These are phyloP conservation scores for Halophytophthora polymorphica DNA, from an alignment of 352 stramenopile species.

Conservation along the genomic window DNA sequence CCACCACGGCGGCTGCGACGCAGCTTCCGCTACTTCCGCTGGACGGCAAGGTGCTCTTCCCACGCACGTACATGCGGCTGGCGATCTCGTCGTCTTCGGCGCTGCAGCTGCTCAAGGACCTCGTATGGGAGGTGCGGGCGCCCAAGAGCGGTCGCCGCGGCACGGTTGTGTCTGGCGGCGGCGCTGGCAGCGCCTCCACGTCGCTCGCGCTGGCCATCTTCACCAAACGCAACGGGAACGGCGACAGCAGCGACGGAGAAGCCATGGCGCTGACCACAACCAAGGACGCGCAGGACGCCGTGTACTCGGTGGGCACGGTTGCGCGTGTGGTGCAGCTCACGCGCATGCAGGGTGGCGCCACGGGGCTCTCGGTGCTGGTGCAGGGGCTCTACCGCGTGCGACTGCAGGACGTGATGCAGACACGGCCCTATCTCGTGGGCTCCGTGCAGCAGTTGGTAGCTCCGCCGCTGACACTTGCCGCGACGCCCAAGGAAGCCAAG, in stretches of 20 bases:
- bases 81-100: slow-evolving; percentile 56
- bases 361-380: slow-evolving; percentile 64
- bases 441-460: slow-evolving; percentile 34
- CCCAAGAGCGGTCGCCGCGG: slow-evolving; percentile 36
- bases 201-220: slow-evolving; percentile 67
- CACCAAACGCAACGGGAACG: slow-evolving; percentile 31
- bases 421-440: slow-evolving; percentile 54
- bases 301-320: slow-evolving; percentile 61
- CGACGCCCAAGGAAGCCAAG: neutral
- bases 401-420: slow-evolving; percentile 47
- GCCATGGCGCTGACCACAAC: slow-evolving; percentile 17
- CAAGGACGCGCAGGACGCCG: slow-evolving; percentile 20
- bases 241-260: slow-evolving; percentile 7
- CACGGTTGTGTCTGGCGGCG: slow-evolving; percentile 1
- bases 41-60: slow-evolving; percentile 71
- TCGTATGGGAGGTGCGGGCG: slow-evolving; percentile 70
- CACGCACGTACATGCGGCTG: slow-evolving; percentile 69
- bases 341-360: slow-evolving; percentile 44
- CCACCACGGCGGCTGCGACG: slow-evolving; percentile 20
- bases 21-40: slow-evolving; percentile 66
- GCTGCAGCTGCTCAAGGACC: slow-evolving; percentile 74
- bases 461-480: slow-evolving; percentile 9
- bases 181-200: slow-evolving; percentile 10
- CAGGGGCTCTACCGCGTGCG: slow-evolving; percentile 57
- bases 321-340: slow-evolving; percentile 77